Evolutionary conservation across 129 eudicot genomes (phyloP).

Genomic region (Silybum marianum): DNA sequence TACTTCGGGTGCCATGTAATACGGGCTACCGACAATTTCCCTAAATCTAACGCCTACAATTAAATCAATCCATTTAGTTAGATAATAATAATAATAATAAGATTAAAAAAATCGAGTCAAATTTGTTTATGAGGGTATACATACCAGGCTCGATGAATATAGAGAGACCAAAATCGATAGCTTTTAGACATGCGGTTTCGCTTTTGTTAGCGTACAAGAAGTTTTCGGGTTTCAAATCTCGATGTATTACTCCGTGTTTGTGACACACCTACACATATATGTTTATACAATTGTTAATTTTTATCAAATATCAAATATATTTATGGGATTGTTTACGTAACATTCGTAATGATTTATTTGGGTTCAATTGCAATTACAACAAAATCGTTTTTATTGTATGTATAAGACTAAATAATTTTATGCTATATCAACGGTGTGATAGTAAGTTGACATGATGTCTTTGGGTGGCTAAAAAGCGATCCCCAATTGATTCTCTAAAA

Average conservation of each 20-base stretch:
- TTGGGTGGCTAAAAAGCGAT: too few relatives aligned
- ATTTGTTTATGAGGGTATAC: background rate
- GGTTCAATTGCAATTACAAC: background rate
- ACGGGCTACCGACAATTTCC: conserved; percentile 90
- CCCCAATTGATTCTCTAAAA: background rate
- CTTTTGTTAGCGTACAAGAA: conserved; percentile 56
- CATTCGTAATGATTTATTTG: background rate
- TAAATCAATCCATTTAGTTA: background rate
- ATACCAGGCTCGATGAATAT: conserved; percentile 78
- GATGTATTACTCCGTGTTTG: conserved; percentile 74
- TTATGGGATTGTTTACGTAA: background rate
- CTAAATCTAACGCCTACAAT: conserved; percentile 63
- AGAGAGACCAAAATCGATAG: conserved; percentile 94
- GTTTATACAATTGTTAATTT: background rate
- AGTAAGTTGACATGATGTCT: too few relatives aligned
- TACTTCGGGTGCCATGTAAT: conserved; percentile 95
- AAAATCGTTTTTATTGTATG: background rate
- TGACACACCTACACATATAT: conserved; percentile 67
- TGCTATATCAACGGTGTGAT: too few relatives aligned
- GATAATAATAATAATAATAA: too few relatives aligned
- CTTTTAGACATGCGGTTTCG: conserved; percentile 72
- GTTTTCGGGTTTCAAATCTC: conserved; percentile 90
- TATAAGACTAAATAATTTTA: too few relatives aligned
- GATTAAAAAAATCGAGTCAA: background rate
- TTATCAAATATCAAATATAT: background rate